phyloP scores from a whole-genome alignment of 2,329 filamentous ascomycete species.

The Neoascochyta sp. region DNA sequence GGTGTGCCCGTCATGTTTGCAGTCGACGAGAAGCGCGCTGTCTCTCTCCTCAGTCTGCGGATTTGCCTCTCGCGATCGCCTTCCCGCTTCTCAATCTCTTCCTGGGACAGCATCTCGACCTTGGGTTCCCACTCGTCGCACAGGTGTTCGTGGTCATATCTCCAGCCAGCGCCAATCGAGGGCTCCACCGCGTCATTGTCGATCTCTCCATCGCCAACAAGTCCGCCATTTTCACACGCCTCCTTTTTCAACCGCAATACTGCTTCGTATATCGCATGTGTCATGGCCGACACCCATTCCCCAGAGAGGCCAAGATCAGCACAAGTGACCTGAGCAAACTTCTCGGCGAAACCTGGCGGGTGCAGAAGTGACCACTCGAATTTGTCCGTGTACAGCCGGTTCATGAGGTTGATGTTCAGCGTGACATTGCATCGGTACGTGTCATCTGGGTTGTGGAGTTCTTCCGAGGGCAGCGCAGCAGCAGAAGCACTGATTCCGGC shows the following conservation, averaged over 20 bases:
- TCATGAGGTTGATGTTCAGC: slow-evolving; percentile 86
- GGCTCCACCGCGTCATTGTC: slow-evolving; percentile 80
- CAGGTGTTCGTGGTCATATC: slow-evolving; percentile 88
- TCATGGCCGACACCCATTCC: slow-evolving; percentile 92
- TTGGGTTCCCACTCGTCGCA: slow-evolving; percentile 55
- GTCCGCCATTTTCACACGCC: slow-evolving; percentile 83
- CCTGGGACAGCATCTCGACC: slow-evolving; percentile 68
- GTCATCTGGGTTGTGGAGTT: slow-evolving; percentile 84
- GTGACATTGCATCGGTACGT: slow-evolving; percentile 91
- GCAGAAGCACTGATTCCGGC: slow-evolving; percentile 67
- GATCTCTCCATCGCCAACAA: slow-evolving; percentile 72
- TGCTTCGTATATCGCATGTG: slow-evolving; percentile 95
- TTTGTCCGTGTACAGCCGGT: slow-evolving; percentile 90
- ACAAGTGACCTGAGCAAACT: slow-evolving; percentile 88
- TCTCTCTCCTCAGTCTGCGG: slow-evolving; percentile 80
- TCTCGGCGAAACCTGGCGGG: slow-evolving; percentile 84
- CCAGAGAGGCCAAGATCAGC: slow-evolving; percentile 83
- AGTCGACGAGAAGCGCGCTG: slow-evolving; percentile 84
- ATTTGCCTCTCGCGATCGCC: slow-evolving; percentile 91
- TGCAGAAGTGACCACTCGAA: slow-evolving; percentile 97
- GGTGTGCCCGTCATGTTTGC: slow-evolving; percentile 74
- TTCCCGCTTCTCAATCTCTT: slow-evolving; percentile 96
- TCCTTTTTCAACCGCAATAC: slow-evolving; percentile 93
- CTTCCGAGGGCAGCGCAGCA: slow-evolving; percentile 60
- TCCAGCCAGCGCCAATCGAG: slow-evolving; percentile 82